Evolutionary conservation across 2,329 filamentous ascomycete species (phyloP).

Genomic region (Calycina herbarum): DNA sequence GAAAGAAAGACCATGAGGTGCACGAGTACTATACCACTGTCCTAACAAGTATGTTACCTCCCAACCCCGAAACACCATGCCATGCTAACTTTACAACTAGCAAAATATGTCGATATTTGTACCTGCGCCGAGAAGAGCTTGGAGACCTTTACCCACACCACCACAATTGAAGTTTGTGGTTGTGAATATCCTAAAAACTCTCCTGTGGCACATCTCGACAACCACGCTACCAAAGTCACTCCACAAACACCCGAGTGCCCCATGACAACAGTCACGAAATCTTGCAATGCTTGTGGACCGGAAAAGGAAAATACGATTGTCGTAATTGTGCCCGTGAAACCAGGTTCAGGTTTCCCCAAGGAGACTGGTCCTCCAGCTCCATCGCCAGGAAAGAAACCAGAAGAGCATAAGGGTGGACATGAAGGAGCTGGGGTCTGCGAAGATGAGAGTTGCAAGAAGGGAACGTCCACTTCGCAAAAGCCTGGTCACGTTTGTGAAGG

Average conservation of each 20-base stretch:
- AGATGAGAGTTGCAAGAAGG: background rate
- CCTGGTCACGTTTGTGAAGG: background rate
- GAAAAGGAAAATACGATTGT: background rate
- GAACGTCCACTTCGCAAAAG: background rate
- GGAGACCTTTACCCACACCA: background rate
- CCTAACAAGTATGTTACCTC: background rate
- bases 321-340: background rate
- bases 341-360: background rate
- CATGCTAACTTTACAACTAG: background rate
- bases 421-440: background rate
- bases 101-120: slow-evolving; percentile 12
- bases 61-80: background rate
- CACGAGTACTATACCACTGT: slow-evolving; percentile 1
- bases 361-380: background rate
- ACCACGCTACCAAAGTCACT: background rate
- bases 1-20: background rate
- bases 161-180: background rate
- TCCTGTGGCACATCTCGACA: background rate
- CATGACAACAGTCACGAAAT: slow-evolving; percentile 8
- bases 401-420: background rate
- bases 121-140: slow-evolving; percentile 5
- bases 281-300: slow-evolving; percentile 4
- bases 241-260: background rate
- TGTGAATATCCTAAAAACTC: background rate
- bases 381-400: background rate